Base-by-base conservation (phyloP, 129 eudicot species). In the Lactuca saligna region DNA sequence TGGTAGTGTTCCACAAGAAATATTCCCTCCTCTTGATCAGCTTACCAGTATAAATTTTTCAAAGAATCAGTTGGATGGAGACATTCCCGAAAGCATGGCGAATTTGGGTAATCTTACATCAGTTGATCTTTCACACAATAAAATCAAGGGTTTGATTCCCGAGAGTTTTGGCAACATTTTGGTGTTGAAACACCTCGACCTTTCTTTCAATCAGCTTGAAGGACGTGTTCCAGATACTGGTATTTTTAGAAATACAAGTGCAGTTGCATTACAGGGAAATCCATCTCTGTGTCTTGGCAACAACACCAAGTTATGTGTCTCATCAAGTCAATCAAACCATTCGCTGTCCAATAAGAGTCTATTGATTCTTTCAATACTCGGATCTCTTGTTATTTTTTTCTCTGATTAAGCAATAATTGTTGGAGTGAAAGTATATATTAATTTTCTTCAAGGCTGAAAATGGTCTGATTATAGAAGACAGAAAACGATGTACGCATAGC, bases 201-300 rank as follows among this genome's bases (percentile, higher is more conserved):
- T 91, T 61, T 88, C 98, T 10, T 84, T 71, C 85, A 92, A 88
- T 64, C 72, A 73, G 49, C 95, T 92, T 6, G 82, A 92, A 77
- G 98, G 98, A 39, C 85, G 63, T 48, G 79, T 86, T 73, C 96
- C 91, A 1, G 71, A 76, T 44, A 49, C 41, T 0, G 95, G 92
- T 29, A 33, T 79, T 31, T 85, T 91, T 65, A 70, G 39, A 57
- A 82, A 82, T 77, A 46, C 63, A 7, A 79, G 70, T 7, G 66
- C 68, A 17, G 34, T 83, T 8, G 83, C 60, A 71, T 81, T 93
- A 66, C 54, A 17, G 8, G 99, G 99, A 44, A 93, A 93, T 48
- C 82, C 83, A 46, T 78, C 60, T 37, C 85, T 93, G 3, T 89
- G 99, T 65, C 84, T 85, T 60, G 50, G 81, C 51, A 69, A 66